Evolutionary conservation across 768 basidiomycete genomes (phyloP), one percentile per base, ranked within the genome.

Genomic region (Lactarius hengduanensis): DNA sequence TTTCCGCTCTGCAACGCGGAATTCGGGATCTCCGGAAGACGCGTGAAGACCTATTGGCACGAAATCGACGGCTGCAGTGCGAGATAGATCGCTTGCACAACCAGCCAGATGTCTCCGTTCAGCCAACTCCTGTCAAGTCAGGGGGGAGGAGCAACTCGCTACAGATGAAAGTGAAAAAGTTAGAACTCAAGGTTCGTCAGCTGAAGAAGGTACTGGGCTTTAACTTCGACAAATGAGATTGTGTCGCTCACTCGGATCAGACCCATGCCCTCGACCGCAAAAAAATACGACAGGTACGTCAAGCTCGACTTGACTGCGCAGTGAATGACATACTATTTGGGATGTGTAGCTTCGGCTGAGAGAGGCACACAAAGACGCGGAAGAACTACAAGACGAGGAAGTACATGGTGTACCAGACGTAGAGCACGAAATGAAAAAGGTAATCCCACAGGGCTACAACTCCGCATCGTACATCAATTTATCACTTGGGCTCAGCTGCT

Each of bases 401-500:
- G 71, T 75, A 13, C 65, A 71, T n/a, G 75, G 73, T 22, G 70
- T 73, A 10, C 76, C 72, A 2, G 81, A 82, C 62, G 61, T 76
- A 26, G 71, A 72, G 2, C 58, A 78, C 66, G 68, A 73, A 18
- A 80, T 83, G 80, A 75, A 78, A 65, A 82, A 82, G 73, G 82
- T 80, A 41, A 38, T 70, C 64, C 30, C 18, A 32, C 28, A 41
- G 8, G 36, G 2, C 10, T 3, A 2, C 62, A 45, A 20, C 18
- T 26, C n/a, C 22, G 32, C 16, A 7, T 13, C n/a, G 34, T 32
- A 47, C 10, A 32, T 34, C 26, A 32, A 59, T 13, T 0, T 59
- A 30, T 36, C 18, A 15, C 30, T 50, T 40, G 41, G n/a, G 53
- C 61, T 4, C 61, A 83, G 82, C 72, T 82, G 28, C 72, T 83